Evolutionary conservation across 2,329 filamentous ascomycete genomes (phyloP).

Genomic region (Trichoderma brevicompactum): DNA sequence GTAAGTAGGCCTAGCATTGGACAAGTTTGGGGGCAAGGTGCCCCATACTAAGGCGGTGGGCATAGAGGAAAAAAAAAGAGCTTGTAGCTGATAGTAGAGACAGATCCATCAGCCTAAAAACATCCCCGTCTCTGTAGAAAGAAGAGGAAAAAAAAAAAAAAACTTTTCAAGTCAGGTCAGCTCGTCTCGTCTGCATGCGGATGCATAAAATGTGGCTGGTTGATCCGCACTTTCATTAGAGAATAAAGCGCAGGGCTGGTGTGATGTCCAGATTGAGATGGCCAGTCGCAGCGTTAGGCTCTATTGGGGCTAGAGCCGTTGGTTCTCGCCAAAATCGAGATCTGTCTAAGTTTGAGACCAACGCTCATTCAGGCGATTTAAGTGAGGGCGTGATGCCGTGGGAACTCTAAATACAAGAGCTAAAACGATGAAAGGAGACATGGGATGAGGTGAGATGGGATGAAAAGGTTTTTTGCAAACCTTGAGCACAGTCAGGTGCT

Average conservation of each 20-base stretch:
- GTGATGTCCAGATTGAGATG: slow-evolving; percentile 11
- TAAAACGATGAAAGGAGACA: background rate
- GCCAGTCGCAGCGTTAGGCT: slow-evolving; percentile 14
- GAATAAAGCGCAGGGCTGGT: background rate
- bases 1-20: background rate
- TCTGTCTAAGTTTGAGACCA: slow-evolving; percentile 23
- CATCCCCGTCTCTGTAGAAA: background rate
- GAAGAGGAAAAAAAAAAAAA: background rate
- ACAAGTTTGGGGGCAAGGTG: too few species aligned
- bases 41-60: too few species aligned
- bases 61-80: background rate
- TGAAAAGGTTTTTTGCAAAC: background rate
- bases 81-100: background rate
- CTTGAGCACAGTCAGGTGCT: too few species aligned
- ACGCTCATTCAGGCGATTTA: slow-evolving; percentile 8
- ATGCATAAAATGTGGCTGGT: slow-evolving; percentile 20
- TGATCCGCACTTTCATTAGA: background rate
- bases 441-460: background rate
- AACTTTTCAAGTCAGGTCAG: background rate
- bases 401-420: slow-evolving; percentile 6
- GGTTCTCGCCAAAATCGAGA: slow-evolving; percentile 17
- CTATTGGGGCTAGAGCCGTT: background rate
- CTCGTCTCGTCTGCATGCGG: slow-evolving; percentile 22
- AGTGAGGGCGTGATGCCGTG: slow-evolving; percentile 3
- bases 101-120: background rate